phyloP scores from a whole-genome alignment of 176 grass and related monocot species.

The Miscanthus lutarioriparius region DNA sequence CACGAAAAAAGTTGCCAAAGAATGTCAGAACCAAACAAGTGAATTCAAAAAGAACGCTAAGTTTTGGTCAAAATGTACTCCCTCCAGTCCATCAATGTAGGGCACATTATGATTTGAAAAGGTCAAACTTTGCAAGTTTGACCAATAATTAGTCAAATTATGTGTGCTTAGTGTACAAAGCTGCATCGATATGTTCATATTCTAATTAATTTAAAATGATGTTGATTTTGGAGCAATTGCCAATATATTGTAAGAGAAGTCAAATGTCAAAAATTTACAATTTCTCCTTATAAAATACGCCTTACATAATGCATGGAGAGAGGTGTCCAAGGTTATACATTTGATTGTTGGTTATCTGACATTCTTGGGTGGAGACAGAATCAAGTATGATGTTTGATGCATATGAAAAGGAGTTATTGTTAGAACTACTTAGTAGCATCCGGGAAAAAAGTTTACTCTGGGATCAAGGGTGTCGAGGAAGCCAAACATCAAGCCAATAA shows the following conservation, averaged over 20 bases:
- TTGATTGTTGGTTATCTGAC: not conserved
- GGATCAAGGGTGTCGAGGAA: no score
- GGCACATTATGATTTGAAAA: not conserved
- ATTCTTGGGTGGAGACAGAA: not conserved
- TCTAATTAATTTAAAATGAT: not conserved
- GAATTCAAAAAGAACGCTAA: not conserved
- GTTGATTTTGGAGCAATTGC: not conserved
- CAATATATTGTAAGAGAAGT: not conserved
- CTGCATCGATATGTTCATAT: not conserved
- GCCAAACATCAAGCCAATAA: not conserved
- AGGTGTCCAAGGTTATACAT: not conserved
- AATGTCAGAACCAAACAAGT: conserved; percentile 11
- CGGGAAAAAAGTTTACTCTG: no score
- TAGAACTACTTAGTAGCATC: not conserved
- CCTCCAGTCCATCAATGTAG: not conserved
- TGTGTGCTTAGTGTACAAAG: not conserved
- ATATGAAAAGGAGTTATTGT: not conserved
- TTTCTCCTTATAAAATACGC: not conserved
- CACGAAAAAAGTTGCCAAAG: not conserved
- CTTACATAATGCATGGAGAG: not conserved
- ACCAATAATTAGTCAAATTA: not conserved
- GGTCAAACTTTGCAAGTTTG: not conserved
- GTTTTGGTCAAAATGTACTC: not conserved
- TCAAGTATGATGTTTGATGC: not conserved
- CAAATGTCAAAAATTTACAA: not conserved